Base-by-base conservation (phyloP, 2,329 filamentous ascomycete species). In the Colletotrichum melonis region DNA sequence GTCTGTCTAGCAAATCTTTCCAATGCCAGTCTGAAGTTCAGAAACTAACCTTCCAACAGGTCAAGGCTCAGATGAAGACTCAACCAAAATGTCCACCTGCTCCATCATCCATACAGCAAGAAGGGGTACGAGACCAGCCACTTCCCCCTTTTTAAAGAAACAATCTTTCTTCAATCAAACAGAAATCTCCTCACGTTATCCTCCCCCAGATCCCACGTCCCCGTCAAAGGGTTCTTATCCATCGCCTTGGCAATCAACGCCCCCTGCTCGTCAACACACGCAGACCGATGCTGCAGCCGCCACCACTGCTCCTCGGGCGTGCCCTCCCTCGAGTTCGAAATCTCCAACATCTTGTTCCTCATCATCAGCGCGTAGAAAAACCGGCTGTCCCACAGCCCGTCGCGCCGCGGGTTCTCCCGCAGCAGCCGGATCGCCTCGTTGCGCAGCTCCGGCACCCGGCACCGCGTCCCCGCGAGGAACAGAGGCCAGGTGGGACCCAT, bases 371-470 rank as follows among this genome's bases (percentile, higher is more conserved):
- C 76, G 19, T 71, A 67, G 22, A 78, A 66, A 14, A 75, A 68
- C 19, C 76, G 74, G 30, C 72, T 78, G 54, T 79, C 78, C 77
- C 78, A 79, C 35, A 80, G 77, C 1, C 77, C 78, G 70, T 80
- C 79, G n/a, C 76, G 74, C n/a, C 78, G 73, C 19, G 78, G 78
- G 35, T 78, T 75, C 22, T 63, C 63, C 9, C 74, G 63, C 26
- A 81, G 75, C n/a, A 81, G 67, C 14, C 72, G 63, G 30, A 78
- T 70, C 26, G 80, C 78, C 32, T 78, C 76, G 19, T 77, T 70
- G 19, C 79, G 76, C 63, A 81, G 74, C 4, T 71, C 73, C 16
- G 73, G 64, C 35, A 78, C 74, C 4, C 76, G 75, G 58, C 79
- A 80, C 42, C 78, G 78, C 68, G 75, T 76, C 3, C 78, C 73